Conservation (phyloP, 352 stramenopile genomes). For the Phytophthora ramorum region DNA sequence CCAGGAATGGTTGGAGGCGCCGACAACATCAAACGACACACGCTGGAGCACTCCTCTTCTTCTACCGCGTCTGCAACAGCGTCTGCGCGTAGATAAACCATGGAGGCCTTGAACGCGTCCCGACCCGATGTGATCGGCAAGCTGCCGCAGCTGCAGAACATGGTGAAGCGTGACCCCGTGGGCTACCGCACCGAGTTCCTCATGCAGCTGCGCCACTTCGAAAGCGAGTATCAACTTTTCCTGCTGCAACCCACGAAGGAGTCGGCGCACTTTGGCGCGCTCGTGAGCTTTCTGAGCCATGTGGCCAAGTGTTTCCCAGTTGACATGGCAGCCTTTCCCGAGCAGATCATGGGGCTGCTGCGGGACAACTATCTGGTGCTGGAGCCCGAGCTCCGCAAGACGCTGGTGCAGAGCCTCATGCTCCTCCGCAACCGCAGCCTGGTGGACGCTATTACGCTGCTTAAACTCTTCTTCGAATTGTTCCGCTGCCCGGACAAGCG, state of each 20-base stretch:
- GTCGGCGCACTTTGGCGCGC: conserved; percentile 93
- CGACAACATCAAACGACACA: conserved; percentile 14
- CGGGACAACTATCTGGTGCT: conserved; percentile 91
- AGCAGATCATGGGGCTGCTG: conserved; percentile 94
- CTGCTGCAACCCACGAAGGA: conserved; percentile 93
- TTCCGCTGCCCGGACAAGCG: conserved; percentile 97
- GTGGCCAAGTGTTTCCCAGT: conserved; percentile 90
- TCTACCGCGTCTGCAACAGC: not conserved
- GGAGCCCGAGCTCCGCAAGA: conserved; percentile 92
- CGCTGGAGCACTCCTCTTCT: conserved; percentile 4
- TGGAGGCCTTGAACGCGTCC: conserved; percentile 77
- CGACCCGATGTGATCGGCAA: conserved; percentile 90
- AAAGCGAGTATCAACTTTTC: conserved; percentile 97
- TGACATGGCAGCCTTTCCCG: conserved; percentile 87
- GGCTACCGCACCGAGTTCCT: conserved; percentile 98
- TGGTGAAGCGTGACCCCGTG: conserved; percentile 97
- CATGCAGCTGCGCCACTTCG: conserved; percentile 96
- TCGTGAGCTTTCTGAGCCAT: conserved; percentile 97
- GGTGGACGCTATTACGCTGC: conserved; percentile 91
- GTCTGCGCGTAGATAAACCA: conserved; percentile 20
- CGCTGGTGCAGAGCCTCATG: conserved; percentile 96
- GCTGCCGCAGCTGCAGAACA: conserved; percentile 98
- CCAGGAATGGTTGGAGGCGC: conserved; percentile 38
- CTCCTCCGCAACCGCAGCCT: conserved; percentile 96
- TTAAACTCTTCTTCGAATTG: conserved; percentile 97